A percentile compares a stretch with the other conserved stretches of the same genome.
phyloP scores from a whole-genome alignment of 805 yeast genomes.

The Candida krabiensis region DNA sequence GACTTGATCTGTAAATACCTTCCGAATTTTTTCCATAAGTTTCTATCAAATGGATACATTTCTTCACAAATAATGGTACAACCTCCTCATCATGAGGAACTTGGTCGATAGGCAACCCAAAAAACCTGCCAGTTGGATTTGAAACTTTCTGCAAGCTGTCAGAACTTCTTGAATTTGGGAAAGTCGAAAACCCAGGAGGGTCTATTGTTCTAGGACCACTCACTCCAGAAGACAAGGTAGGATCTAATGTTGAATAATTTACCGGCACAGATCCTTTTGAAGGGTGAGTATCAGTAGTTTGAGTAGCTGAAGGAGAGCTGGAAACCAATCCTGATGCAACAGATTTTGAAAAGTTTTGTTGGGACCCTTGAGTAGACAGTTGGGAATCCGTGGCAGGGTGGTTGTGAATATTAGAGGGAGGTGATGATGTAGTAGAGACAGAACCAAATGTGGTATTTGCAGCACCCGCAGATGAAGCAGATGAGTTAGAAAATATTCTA shows the following conservation, averaged over 20 bases:
- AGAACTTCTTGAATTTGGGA: neutral
- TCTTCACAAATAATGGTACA: constrained; percentile 87
- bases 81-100: constrained; percentile 84
- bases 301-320: neutral
- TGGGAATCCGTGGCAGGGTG: neutral
- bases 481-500: constrained; percentile 2
- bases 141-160: constrained; percentile 4
- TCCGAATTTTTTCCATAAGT: constrained; percentile 80
- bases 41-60: constrained; percentile 86
- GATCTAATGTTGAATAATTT: constrained; percentile 24
- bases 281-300: neutral
- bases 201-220: constrained; percentile 25
- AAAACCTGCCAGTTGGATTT: constrained; percentile 45
- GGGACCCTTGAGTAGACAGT: neutral
- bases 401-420: constrained; percentile 1
- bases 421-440: constrained; percentile 1
- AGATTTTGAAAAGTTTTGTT: too few species aligned
- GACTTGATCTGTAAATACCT: constrained; percentile 87
- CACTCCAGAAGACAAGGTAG: constrained; percentile 13
- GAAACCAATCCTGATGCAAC: neutral
- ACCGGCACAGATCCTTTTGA: neutral
- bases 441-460: constrained; percentile 1
- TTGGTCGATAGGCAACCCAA: constrained; percentile 82
- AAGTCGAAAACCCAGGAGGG: too few species aligned
- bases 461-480: constrained; percentile 3